phyloP scores from a whole-genome alignment of 768 basidiomycete species.

The Mycena kentingensis region DNA sequence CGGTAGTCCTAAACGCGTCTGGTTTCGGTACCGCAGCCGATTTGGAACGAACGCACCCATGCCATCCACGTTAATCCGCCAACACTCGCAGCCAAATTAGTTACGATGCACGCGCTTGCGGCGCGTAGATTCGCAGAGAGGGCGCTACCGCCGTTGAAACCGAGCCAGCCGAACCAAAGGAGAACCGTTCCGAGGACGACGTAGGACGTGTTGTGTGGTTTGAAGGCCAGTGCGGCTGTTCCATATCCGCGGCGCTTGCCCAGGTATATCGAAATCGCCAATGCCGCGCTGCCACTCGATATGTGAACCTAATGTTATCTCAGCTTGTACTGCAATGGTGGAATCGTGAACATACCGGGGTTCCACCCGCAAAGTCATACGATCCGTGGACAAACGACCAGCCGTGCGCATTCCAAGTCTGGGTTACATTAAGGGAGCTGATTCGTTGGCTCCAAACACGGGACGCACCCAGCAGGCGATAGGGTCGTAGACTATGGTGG shows the following conservation, averaged over 20 bases:
- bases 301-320: no score
- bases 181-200: constrained; percentile 86
- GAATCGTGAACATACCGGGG: no score
- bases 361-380: constrained; percentile 49
- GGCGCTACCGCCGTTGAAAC: constrained; percentile 93
- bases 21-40: background rate
- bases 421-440: no score
- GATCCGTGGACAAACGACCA: constrained; percentile 80
- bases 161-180: constrained; percentile 90
- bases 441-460: no score
- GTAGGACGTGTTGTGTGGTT: constrained; percentile 90
- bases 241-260: constrained; percentile 48
- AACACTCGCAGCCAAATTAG: constrained; percentile 87
- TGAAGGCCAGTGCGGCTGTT: constrained; percentile 71
- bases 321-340: no score
- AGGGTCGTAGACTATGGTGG: constrained; percentile 87
- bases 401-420: constrained; percentile 87
- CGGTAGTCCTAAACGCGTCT: constrained; percentile 70
- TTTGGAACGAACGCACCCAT: constrained; percentile 51
- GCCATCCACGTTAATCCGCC: constrained; percentile 93
- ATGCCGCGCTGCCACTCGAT: constrained; percentile 86
- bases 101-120: constrained; percentile 86
- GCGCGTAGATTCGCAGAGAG: constrained; percentile 88
- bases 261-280: constrained; percentile 82
- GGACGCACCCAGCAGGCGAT: constrained; percentile 96